A percentile compares a stretch with the other conserved stretches of the same genome.
phyloP scores from a whole-genome alignment of 2,329 filamentous ascomycete genomes.

The Exophiala spinifera region DNA sequence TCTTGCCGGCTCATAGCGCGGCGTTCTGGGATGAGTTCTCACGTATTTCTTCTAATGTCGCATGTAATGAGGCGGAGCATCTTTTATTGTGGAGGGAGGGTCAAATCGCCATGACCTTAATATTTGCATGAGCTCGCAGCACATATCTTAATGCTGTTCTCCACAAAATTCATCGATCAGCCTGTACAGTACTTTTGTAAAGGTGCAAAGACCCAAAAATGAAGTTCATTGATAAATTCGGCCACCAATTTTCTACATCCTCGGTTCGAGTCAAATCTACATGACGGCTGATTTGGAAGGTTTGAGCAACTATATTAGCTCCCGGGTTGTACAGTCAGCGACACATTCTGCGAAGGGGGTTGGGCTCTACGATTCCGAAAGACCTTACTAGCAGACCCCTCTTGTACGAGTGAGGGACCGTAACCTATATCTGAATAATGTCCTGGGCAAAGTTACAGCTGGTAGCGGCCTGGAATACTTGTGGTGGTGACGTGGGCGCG shows the following conservation, averaged over 20 bases:
- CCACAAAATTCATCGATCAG: background rate
- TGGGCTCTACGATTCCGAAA: background rate
- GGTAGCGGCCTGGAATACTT: too few species aligned
- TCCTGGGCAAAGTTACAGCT: too few species aligned
- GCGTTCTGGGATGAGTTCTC: background rate
- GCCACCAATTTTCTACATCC: background rate
- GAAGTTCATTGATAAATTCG: too few species aligned
- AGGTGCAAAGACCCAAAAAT: background rate
- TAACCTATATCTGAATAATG: too few species aligned
- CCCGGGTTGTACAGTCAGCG: background rate
- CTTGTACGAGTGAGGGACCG: too few species aligned
- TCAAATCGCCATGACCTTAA: background rate
- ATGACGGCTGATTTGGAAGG: too few species aligned
- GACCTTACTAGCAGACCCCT: background rate
- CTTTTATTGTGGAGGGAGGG: background rate
- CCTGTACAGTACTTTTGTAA: background rate
- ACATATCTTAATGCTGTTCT: background rate
- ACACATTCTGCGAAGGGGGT: background rate
- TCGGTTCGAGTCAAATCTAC: too few species aligned
- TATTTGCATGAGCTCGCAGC: background rate
- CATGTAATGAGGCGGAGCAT: background rate
- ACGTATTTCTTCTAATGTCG: background rate
- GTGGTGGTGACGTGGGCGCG: too few species aligned
- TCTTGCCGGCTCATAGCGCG: slow-evolving; percentile 9
- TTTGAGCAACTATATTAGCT: background rate